These are phyloP conservation scores for Amanita rubescens DNA, from an alignment of 768 basidiomycete genomes.

Conservation along the genomic window DNA sequence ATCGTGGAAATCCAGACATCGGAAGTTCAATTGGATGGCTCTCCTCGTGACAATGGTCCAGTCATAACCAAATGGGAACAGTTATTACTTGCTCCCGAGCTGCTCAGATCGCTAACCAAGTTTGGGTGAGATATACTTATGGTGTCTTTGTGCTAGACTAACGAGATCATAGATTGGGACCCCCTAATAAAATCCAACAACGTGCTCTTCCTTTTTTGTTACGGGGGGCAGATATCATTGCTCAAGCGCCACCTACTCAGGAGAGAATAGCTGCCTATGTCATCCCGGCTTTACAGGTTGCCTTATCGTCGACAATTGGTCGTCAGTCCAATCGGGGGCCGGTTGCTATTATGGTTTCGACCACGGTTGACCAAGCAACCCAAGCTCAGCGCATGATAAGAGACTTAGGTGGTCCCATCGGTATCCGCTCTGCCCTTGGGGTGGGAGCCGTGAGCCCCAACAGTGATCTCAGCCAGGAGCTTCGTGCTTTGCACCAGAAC, in stretches of 20 bases:
- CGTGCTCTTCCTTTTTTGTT: conserved; percentile 93
- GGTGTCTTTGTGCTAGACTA: background rate
- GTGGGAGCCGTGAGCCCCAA: conserved; percentile 67
- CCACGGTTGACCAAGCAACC: conserved; percentile 97
- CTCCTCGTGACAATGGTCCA: conserved; percentile 66
- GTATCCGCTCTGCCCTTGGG: conserved; percentile 83
- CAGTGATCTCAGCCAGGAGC: conserved; percentile 64
- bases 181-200: conserved; percentile 98
- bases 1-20: conserved; percentile 32
- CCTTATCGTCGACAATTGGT: conserved; percentile 53
- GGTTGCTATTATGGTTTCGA: conserved; percentile 89
- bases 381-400: conserved; percentile 95
- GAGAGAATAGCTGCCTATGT: conserved; percentile 97
- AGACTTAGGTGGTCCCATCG: conserved; percentile 89
- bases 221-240: conserved; percentile 92
- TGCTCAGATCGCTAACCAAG: conserved; percentile 82
- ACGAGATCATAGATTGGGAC: conserved; percentile 62
- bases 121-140: conserved; percentile 66
- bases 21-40: conserved; percentile 44
- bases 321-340: conserved; percentile 65
- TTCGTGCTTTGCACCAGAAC: conserved; percentile 80
- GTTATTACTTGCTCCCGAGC: conserved; percentile 74
- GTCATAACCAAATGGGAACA: conserved; percentile 96
- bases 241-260: conserved; percentile 97
- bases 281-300: conserved; percentile 83